A percentile compares a stretch with the other conserved stretches of the same genome.
Conservation (phyloP, 179 eudicot genomes). For the Gypsophila paniculata region DNA sequence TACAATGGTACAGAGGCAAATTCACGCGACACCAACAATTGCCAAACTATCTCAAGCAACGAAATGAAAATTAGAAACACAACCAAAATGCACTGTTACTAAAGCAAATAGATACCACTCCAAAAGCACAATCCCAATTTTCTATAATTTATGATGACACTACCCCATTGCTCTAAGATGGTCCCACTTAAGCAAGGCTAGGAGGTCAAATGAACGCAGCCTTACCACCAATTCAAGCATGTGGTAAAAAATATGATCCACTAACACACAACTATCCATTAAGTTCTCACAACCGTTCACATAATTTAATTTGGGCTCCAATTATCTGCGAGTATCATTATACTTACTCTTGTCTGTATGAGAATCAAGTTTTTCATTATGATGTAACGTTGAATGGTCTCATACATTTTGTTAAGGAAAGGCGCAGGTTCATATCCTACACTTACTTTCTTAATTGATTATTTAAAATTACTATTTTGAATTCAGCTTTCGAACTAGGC, state of each 20-base stretch:
- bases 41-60: conserved; percentile 9
- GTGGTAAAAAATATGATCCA: not conserved
- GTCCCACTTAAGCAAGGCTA: not conserved
- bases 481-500: no score
- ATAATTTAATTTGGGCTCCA: not conserved
- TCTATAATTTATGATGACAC: not conserved
- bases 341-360: not conserved
- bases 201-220: not conserved
- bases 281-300: not conserved
- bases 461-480: no score
- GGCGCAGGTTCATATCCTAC: not conserved
- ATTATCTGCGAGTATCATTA: not conserved
- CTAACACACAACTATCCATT: no score
- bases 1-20: conserved; percentile 21
- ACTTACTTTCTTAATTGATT: no score
- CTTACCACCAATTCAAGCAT: not conserved
- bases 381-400: not conserved
- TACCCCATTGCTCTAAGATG: not conserved
- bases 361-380: not conserved
- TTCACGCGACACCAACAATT: conserved; percentile 15
- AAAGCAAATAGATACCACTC: not conserved
- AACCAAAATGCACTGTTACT: no score
- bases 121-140: not conserved
- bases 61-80: not conserved
- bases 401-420: not conserved